phyloP scores from a whole-genome alignment of 768 basidiomycete species.

The Lactarius indigo region DNA sequence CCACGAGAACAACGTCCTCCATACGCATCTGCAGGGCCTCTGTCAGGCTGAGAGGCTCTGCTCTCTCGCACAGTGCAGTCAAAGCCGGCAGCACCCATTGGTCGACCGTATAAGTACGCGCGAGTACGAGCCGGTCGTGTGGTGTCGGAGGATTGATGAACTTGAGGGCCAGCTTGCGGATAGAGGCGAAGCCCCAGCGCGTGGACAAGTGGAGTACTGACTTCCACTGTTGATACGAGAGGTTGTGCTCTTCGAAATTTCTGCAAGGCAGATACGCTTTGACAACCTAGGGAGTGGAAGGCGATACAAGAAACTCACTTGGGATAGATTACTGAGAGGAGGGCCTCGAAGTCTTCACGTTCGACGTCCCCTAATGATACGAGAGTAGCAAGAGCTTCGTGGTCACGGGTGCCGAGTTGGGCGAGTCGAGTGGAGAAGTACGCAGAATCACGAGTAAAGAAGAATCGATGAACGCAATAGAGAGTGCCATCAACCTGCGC shows the following conservation, averaged over 20 bases:
- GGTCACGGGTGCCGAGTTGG: constrained; percentile 3
- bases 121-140: constrained; percentile 12
- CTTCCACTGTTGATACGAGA: constrained; percentile 27
- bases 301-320: background rate
- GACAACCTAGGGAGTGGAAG: background rate
- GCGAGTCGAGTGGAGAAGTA: constrained; percentile 14
- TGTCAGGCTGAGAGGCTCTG: background rate
- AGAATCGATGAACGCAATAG: constrained; percentile 18
- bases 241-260: constrained; percentile 4
- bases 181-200: constrained; percentile 32
- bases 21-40: constrained; percentile 10
- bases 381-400: constrained; percentile 3
- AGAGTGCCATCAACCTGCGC: constrained; percentile 14
- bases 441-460: constrained; percentile 18
- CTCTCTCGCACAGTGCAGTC: constrained; percentile 5
- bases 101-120: constrained; percentile 7
- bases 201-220: constrained; percentile 29
- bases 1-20: constrained; percentile 15
- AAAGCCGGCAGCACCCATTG: constrained; percentile 16
- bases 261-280: background rate
- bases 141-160: background rate
- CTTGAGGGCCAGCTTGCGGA: constrained; percentile 23
- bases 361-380: constrained; percentile 10
- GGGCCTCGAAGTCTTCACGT: constrained; percentile 16
- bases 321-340: constrained; percentile 19